These are phyloP conservation scores for Aspergillus flavus DNA, from an alignment of 2,329 filamentous ascomycete genomes.

Conservation along the genomic window DNA sequence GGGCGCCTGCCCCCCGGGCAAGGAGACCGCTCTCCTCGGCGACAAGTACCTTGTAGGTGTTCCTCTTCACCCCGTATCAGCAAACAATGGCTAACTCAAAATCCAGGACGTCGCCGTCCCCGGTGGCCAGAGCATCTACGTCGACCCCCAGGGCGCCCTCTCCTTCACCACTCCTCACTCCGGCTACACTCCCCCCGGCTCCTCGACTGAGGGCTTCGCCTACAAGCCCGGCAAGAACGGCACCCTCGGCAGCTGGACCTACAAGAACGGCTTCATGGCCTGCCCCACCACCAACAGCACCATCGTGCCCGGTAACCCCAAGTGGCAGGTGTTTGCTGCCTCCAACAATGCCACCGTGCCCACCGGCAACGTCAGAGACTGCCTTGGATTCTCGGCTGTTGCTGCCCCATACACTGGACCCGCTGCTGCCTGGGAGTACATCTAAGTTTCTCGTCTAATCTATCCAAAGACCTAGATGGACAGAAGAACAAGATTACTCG, in stretches of 20 bases:
- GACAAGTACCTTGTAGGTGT: slow-evolving; percentile 36
- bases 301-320: slow-evolving; percentile 14
- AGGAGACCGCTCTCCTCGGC: slow-evolving; percentile 49
- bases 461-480: no score
- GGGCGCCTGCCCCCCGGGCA: slow-evolving; percentile 46
- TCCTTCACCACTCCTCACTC: slow-evolving; percentile 62
- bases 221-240: slow-evolving; percentile 29
- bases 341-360: slow-evolving; percentile 42
- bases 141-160: slow-evolving; percentile 56
- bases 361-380: slow-evolving; percentile 39
- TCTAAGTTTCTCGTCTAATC: slow-evolving; percentile 22
- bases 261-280: slow-evolving; percentile 44
- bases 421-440: slow-evolving; percentile 43
- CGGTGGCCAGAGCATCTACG: slow-evolving; percentile 64
- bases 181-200: slow-evolving; percentile 51
- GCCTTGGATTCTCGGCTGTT: slow-evolving; percentile 40
- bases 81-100: neutral
- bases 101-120: slow-evolving; percentile 56
- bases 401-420: slow-evolving; percentile 23
- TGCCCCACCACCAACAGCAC: slow-evolving; percentile 34
- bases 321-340: slow-evolving; percentile 45
- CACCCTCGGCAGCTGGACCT: slow-evolving; percentile 31
- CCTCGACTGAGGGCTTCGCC: slow-evolving; percentile 53
- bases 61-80: neutral
- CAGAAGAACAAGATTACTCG: no score